Conservation (phyloP, 2,329 filamentous ascomycete species). For the Podosphaera xanthii region DNA sequence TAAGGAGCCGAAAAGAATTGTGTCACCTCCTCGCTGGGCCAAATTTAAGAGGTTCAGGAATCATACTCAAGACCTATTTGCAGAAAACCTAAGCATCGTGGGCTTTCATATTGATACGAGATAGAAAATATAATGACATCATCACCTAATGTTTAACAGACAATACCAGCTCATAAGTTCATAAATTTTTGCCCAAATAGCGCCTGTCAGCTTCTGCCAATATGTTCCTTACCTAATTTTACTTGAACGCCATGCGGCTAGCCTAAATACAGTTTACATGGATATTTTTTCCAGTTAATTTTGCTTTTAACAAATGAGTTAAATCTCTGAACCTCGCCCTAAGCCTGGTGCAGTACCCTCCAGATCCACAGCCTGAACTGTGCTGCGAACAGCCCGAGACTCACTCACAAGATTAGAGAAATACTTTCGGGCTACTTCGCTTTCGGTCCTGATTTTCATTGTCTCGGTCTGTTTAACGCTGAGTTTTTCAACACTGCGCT, state of each 20-base stretch:
- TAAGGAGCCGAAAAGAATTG: background rate
- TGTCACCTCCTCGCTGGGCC: too few relatives aligned
- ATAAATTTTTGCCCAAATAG: background rate
- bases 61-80: too few relatives aligned
- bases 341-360: constrained; percentile 16
- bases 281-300: background rate
- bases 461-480: constrained; percentile 60
- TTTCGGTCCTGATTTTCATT: constrained; percentile 57
- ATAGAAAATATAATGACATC: too few relatives aligned
- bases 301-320: background rate
- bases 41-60: too few relatives aligned
- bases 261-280: background rate
- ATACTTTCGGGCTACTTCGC: constrained; percentile 71
- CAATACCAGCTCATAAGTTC: background rate
- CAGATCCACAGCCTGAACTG: constrained; percentile 16
- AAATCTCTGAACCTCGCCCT: constrained; percentile 1
- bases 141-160: too few relatives aligned
- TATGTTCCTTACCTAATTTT: background rate
- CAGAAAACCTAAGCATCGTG: too few relatives aligned
- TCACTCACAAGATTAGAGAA: constrained; percentile 65
- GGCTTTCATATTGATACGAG: too few relatives aligned
- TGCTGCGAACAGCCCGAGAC: constrained; percentile 26
- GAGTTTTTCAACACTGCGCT: constrained; percentile 69
- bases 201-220: background rate
- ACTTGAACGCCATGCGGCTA: background rate